phyloP scores from a whole-genome alignment of 1,284 basidiomycete species.

The Ustilago shanxiensis region DNA sequence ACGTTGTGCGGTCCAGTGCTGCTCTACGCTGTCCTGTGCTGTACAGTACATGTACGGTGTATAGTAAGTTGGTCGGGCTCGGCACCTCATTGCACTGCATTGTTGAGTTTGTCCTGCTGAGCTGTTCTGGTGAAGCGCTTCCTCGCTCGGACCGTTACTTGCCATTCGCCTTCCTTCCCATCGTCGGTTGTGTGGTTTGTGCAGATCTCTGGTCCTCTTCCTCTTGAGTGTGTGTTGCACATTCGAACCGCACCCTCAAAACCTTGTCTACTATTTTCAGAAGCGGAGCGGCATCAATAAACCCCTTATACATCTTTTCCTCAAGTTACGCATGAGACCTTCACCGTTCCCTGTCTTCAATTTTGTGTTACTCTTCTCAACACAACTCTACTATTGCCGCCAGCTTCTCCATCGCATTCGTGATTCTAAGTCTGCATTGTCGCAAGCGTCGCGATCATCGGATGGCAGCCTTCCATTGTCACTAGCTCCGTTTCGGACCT shows the following conservation, averaged over 20 bases:
- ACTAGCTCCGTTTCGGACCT: neutral
- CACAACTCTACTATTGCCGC: neutral
- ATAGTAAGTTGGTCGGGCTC: no score
- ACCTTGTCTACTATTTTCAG: slow-evolving; percentile 19
- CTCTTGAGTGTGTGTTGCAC: neutral
- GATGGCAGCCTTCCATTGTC: neutral
- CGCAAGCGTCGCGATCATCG: neutral
- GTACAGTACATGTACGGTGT: no score
- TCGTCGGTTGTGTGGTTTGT: neutral
- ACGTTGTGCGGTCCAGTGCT: neutral
- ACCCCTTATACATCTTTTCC: neutral
- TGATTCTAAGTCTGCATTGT: neutral
- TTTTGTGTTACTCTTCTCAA: neutral
- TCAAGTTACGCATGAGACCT: neutral
- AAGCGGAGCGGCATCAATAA: slow-evolving; percentile 1
- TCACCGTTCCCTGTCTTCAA: neutral
- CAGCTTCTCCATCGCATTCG: no score
- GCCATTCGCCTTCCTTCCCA: neutral
- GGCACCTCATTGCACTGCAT: no score
- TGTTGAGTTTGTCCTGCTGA: no score
- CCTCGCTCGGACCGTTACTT: neutral
- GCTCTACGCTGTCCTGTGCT: slow-evolving; percentile 1
- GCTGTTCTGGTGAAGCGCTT: no score
- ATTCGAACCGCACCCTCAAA: slow-evolving; percentile 13
- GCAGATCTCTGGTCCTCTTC: neutral